Conservation (phyloP, 2,329 filamentous ascomycete genomes). For the Fusarium mundagurra region DNA sequence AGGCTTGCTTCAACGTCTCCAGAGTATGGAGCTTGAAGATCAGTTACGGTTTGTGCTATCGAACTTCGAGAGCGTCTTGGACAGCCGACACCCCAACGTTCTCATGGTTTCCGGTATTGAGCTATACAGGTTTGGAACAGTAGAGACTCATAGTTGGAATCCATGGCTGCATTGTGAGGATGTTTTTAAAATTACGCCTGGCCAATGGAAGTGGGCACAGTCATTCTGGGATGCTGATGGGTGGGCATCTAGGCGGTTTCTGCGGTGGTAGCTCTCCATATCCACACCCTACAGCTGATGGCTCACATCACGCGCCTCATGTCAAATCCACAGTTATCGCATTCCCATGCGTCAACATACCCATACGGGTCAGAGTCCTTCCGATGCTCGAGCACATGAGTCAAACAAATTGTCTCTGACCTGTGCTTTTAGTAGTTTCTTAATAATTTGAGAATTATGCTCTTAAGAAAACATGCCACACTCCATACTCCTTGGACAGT, state of each 20-base stretch:
- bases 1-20: not conserved
- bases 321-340: too few relatives aligned
- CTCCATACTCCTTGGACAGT: too few relatives aligned
- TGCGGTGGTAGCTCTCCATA: not conserved
- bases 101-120: not conserved
- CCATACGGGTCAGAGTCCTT: accelerated
- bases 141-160: not conserved
- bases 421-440: too few relatives aligned
- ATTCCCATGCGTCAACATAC: too few relatives aligned
- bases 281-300: too few relatives aligned
- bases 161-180: not conserved
- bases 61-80: not conserved
- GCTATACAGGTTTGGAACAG: not conserved
- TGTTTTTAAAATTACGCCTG: not conserved
- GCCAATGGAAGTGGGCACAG: not conserved
- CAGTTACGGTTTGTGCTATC: not conserved
- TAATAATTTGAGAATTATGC: not conserved
- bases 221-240: not conserved
- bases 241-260: too few relatives aligned
- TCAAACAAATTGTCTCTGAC: too few relatives aligned
- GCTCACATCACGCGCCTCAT: too few relatives aligned
- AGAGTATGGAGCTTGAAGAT: not conserved
- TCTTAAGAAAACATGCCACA: not conserved
- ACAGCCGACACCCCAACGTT: not conserved
- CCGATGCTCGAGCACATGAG: too few relatives aligned